phyloP scores from a whole-genome alignment of 2,329 filamentous ascomycete genomes.

The Neofusicoccum sp. region DNA sequence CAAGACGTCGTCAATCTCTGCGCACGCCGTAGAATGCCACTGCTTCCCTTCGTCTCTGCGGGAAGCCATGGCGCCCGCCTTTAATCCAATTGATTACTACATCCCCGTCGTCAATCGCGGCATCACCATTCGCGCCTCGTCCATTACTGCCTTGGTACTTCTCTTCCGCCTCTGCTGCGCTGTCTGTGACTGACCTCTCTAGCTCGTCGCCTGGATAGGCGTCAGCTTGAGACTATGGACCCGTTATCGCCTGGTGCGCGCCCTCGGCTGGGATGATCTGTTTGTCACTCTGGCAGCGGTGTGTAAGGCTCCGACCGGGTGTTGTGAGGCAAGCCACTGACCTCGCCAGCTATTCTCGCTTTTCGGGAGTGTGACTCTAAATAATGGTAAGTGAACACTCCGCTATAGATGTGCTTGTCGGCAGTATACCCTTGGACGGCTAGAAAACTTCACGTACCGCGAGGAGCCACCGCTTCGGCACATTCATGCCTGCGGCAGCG shows the following conservation, averaged over 20 bases:
- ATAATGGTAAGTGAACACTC: constrained; percentile 32
- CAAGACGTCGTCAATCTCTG: not conserved
- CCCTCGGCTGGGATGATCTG: constrained; percentile 41
- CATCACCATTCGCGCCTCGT: constrained; percentile 8
- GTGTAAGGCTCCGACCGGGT: not conserved
- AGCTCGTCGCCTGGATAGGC: constrained; percentile 33
- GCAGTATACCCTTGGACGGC: not conserved
- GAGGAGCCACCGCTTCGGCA: not conserved
- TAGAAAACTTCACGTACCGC: not conserved
- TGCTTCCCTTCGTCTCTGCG: not conserved
- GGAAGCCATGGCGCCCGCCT: constrained; percentile 21
- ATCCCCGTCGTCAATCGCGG: constrained; percentile 11
- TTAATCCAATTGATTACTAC: constrained; percentile 13
- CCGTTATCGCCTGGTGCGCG: constrained; percentile 29
- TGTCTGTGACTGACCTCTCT: not conserved
- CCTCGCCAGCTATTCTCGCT: constrained; percentile 27
- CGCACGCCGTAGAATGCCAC: constrained; percentile 14
- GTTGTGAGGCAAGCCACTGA: not conserved
- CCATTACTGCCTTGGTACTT: constrained; percentile 9
- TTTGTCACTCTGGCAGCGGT: constrained; percentile 36
- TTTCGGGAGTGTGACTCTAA: constrained; percentile 34
- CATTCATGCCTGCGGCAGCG: too few relatives aligned
- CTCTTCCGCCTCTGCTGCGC: too few relatives aligned
- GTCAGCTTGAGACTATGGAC: constrained; percentile 35
- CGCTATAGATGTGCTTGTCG: too few relatives aligned